A percentile compares a stretch with the other conserved stretches of the same genome.
Evolutionary conservation across 2,329 filamentous ascomycete genomes (phyloP).

Genomic region (Colletotrichum sp.): DNA sequence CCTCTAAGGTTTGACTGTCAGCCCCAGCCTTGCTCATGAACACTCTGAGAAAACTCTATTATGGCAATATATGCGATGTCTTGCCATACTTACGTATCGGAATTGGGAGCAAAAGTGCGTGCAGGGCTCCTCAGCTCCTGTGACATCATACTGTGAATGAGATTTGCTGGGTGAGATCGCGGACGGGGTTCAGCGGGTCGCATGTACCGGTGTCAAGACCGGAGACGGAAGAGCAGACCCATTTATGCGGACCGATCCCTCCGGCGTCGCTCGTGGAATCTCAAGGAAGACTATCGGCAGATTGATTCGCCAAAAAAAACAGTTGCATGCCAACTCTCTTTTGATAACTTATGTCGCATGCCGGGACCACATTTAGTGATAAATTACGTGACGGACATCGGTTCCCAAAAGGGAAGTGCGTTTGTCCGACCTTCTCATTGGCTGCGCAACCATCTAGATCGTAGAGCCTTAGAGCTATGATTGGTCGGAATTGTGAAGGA

Average conservation of each 20-base stretch:
- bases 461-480: neutral
- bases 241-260: neutral
- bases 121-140: neutral
- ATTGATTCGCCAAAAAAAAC: neutral
- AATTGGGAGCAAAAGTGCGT: fast-evolving
- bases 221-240: neutral
- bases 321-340: neutral
- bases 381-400: neutral
- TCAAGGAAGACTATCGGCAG: neutral
- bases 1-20: neutral
- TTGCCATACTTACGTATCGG: neutral
- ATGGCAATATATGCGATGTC: fast-evolving
- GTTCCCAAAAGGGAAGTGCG: neutral
- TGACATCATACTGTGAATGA: neutral
- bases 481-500: neutral
- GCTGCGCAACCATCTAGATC: neutral
- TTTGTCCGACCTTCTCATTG: neutral
- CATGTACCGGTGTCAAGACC: neutral
- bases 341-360: neutral
- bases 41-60: neutral
- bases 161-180: neutral
- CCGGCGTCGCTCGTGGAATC: neutral
- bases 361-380: neutral
- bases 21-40: neutral
- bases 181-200: neutral